Percentiles rank a stretch among this genome's conserved stretches.
Conservation (phyloP, 805 yeast genomes). For the Ogataea sp. region DNA sequence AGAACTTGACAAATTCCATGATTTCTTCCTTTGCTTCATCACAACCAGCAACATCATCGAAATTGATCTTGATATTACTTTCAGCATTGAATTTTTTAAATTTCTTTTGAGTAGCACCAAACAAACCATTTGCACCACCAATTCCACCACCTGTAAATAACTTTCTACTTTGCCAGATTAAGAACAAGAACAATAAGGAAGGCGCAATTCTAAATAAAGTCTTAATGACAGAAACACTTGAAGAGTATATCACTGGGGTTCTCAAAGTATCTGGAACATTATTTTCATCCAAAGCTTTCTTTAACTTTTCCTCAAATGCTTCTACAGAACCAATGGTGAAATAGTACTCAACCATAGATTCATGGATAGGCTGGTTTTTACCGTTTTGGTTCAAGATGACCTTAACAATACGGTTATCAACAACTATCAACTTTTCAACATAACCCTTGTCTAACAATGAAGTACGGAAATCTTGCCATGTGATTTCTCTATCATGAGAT, state of each 20-base stretch:
- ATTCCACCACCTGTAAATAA: conserved; percentile 49
- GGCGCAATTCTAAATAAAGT: conserved; percentile 70
- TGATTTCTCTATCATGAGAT: conserved; percentile 22
- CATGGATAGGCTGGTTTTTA: conserved; percentile 21
- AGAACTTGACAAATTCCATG: conserved; percentile 93
- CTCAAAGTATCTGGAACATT: conserved; percentile 62
- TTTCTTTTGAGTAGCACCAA: conserved; percentile 72
- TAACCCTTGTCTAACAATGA: conserved; percentile 69
- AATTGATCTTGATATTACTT: conserved; percentile 79
- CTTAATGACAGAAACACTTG: conserved; percentile 56
- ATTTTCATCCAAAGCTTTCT: conserved; percentile 59
- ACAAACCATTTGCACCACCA: conserved; percentile 48
- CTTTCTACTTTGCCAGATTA: conserved; percentile 53
- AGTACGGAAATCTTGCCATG: conserved; percentile 73
- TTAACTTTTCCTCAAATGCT: conserved; percentile 76
- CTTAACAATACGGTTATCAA: conserved; percentile 65
- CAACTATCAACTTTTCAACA: conserved; percentile 65
- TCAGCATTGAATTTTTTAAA: conserved; percentile 86
- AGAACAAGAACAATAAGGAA: conserved; percentile 75
- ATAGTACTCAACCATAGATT: conserved; percentile 24
- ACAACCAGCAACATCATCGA: conserved; percentile 95
- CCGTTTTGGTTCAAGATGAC: conserved; percentile 49
- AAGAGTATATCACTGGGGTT: conserved; percentile 69
- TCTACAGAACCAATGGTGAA: conserved; percentile 89
- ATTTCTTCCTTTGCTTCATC: conserved; percentile 96